A percentile compares a stretch with the other conserved stretches of the same genome.
phyloP scores from a whole-genome alignment of 2,329 filamentous ascomycete genomes.

The Botryotinia globosa region DNA sequence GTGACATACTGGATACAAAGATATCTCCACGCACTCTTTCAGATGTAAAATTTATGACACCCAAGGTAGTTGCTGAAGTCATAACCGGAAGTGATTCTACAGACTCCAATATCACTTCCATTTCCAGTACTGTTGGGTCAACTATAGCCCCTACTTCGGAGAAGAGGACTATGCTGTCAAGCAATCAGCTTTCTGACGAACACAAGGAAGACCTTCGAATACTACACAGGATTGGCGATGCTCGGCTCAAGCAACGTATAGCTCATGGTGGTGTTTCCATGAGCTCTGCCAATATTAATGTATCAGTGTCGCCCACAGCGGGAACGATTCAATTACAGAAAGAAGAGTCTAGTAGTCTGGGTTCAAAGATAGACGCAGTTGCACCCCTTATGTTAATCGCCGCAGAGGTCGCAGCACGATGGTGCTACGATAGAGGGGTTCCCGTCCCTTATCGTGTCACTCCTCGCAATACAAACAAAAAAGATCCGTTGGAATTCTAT shows the following conservation, averaged over 20 bases:
- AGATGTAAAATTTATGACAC: constrained; percentile 57
- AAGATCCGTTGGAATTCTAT: constrained; percentile 33
- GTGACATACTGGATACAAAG: constrained; percentile 52
- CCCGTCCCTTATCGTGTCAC: constrained; percentile 55
- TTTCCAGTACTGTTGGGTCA: constrained; percentile 4
- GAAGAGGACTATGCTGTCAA: constrained; percentile 45
- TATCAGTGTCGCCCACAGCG: background rate
- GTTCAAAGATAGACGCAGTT: constrained; percentile 12
- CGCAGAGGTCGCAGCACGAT: constrained; percentile 58
- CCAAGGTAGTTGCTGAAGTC: constrained; percentile 46
- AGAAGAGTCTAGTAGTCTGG: background rate
- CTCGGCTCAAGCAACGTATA: constrained; percentile 28
- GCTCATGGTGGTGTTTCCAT: constrained; percentile 18
- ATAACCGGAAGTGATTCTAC: constrained; percentile 23
- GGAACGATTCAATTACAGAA: constrained; percentile 5
- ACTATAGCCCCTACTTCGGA: constrained; percentile 26
- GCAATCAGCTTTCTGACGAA: constrained; percentile 43
- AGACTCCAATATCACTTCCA: constrained; percentile 23
- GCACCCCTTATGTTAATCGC: constrained; percentile 56
- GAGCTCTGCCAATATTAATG: background rate
- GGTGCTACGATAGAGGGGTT: constrained; percentile 57
- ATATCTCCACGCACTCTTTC: constrained; percentile 53
- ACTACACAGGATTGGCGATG: constrained; percentile 49
- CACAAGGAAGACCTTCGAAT: constrained; percentile 48
- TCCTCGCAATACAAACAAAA: constrained; percentile 28